Percentiles rank a stretch among this genome's conserved stretches.
Conservation (phyloP, 2,329 filamentous ascomycete species). For the Penicillium sp. region DNA sequence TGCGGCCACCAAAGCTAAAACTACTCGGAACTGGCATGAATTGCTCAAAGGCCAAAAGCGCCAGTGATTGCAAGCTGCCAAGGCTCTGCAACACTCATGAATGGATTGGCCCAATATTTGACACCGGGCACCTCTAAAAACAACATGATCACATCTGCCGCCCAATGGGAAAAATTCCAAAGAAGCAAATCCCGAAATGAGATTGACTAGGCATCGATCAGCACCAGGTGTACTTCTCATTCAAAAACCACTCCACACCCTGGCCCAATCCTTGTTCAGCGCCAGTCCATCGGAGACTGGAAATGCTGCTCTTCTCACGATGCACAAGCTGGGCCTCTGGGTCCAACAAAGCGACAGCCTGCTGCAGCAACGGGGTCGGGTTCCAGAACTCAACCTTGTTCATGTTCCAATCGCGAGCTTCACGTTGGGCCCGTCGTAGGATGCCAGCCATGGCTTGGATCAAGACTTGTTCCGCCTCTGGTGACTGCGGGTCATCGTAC, state of each 20-base stretch:
- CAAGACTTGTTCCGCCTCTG: conserved; percentile 48
- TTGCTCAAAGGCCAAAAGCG: conserved; percentile 39
- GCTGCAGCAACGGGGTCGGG: conserved; percentile 57
- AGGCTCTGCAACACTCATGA: conserved; percentile 5
- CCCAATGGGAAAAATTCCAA: conserved; percentile 13
- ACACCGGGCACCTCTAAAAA: conserved; percentile 18
- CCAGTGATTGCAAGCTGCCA: conserved; percentile 22
- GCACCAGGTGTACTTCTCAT: conserved; percentile 52
- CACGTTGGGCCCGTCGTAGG: conserved; percentile 62
- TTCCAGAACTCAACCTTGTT: conserved; percentile 79
- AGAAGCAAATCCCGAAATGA: conserved; percentile 8
- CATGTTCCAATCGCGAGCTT: conserved; percentile 71
- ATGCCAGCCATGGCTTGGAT: conserved; percentile 60
- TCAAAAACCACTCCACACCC: conserved; percentile 47
- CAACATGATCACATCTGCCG: conserved; percentile 15
- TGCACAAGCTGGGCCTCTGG: conserved; percentile 41
- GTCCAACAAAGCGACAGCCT: conserved; percentile 42
- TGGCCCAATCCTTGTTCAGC: conserved; percentile 35
- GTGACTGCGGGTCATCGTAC: conserved; percentile 40
- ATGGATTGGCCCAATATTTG: conserved; percentile 15
- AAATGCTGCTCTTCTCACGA: conserved; percentile 48
- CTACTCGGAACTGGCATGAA: conserved; percentile 45
- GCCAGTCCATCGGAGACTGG: conserved; percentile 49
- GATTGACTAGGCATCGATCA: conserved; percentile 24
- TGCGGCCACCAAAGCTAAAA: conserved; percentile 30